Evolutionary conservation across 208 protist genomes (phyloP), one percentile per base, ranked within the genome.

Genomic region (Cochliopodium minus): DNA sequence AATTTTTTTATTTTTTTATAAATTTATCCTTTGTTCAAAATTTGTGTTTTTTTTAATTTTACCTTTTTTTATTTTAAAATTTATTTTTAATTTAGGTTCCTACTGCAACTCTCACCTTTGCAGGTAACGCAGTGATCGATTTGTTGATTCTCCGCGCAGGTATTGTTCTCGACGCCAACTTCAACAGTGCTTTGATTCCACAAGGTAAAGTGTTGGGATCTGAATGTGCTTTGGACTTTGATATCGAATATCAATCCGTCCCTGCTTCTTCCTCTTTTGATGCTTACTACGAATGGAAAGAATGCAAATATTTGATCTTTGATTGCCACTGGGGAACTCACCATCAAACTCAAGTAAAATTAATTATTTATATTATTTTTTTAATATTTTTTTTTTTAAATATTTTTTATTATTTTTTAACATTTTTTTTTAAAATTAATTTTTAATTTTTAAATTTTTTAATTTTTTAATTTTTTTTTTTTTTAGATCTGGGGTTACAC

Each of bases 121-220:
- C 29, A 23, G 64, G 64, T 17, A 45, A 59, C 15, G 64, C 58
- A 20, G 64, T 61, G 20, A 46, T 69, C 38, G 34, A 69, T 33
- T 51, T 69, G 2, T 52, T 69, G 33, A 69, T 69, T 40, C 42
- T 69, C 33, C 48, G 42, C 30, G 64, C 34, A 26, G 64, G 64
- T 53, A 42, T 69, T 59, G 57, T 65, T 33, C 50, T 69, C 11
- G 46, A 28, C 22, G 64, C 46, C 0, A n/a, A 38, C 15, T 36
- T 69, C 57, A 57, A 69, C 28, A 54, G 35, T 29, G 53, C 46
- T 45, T 25, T 69, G 6, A 34, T 34, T 34, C 64, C 64, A 15
- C 64, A 69, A 42, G 64, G 42, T 40, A 65, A 69, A 46, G 46
- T 69, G n/a, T 58, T 65, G 32, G 64, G 64, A n/a, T 39, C 58